phyloP scores from a whole-genome alignment of 2,329 filamentous ascomycete species.

The Arthroderma uncinatum region DNA sequence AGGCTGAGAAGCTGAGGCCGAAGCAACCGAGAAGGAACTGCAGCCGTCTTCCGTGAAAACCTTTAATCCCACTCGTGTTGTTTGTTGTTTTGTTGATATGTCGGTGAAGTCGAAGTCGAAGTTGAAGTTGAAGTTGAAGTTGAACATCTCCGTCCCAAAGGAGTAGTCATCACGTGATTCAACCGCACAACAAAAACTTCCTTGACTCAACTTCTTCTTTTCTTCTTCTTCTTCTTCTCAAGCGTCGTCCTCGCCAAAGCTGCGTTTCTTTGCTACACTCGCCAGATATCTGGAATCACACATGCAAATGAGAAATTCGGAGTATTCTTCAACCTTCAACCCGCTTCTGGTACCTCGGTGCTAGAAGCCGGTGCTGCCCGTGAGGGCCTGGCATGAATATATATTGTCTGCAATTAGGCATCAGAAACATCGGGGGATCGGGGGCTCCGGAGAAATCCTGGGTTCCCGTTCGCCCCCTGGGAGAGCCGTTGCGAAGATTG shows the following conservation, averaged over 20 bases:
- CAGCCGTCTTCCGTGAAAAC: not conserved
- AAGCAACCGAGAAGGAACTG: not conserved
- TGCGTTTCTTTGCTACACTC: conserved; percentile 91
- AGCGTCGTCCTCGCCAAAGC: conserved; percentile 80
- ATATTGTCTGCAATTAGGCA: conserved; percentile 70
- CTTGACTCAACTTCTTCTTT: conserved; percentile 13
- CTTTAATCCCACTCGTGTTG: too few species aligned
- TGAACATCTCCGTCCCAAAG: not conserved
- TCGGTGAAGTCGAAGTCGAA: too few species aligned
- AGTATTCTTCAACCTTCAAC: conserved; percentile 66
- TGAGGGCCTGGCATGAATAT: conserved; percentile 71
- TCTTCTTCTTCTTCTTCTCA: conserved; percentile 34
- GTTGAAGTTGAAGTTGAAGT: not conserved
- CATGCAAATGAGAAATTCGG: conserved; percentile 95
- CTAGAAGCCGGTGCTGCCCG: conserved; percentile 53
- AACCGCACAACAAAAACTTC: conserved; percentile 11
- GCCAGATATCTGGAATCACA: conserved; percentile 38
- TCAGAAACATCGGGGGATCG: conserved; percentile 73
- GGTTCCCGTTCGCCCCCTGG: conserved; percentile 53
- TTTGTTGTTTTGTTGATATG: too few species aligned
- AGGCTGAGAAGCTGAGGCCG: not conserved
- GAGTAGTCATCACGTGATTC: not conserved
- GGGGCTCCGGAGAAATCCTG: conserved; percentile 24
- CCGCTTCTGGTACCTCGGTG: conserved; percentile 26
- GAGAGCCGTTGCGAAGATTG: conserved; percentile 91